phyloP scores from a whole-genome alignment of 805 yeast species.

The Candida palmyrensis region DNA sequence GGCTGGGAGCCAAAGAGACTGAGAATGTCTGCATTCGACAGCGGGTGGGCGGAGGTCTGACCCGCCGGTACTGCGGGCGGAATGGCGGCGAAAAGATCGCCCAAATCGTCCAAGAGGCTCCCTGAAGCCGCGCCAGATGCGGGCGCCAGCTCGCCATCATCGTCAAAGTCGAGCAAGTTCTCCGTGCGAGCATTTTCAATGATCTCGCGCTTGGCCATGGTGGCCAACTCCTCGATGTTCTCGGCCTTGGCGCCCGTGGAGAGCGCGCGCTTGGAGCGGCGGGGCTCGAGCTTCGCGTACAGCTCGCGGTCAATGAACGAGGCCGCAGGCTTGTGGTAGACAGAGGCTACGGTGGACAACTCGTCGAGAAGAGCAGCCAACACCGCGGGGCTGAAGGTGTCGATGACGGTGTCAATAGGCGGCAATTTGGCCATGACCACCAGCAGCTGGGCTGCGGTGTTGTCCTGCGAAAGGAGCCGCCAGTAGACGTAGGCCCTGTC shows the following conservation, averaged over 20 bases:
- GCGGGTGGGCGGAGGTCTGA: too few species aligned
- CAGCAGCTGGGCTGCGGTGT: slow-evolving; percentile 38
- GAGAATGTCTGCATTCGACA: slow-evolving; percentile 40
- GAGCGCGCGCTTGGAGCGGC: slow-evolving; percentile 9
- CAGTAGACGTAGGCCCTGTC: slow-evolving; percentile 78
- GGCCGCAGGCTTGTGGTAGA: slow-evolving; percentile 78
- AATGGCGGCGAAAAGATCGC: slow-evolving; percentile 54
- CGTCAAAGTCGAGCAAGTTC: slow-evolving; percentile 81
- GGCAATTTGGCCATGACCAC: slow-evolving; percentile 64
- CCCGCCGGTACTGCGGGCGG: too few species aligned
- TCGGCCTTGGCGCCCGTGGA: slow-evolving; percentile 20
- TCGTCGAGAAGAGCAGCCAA: slow-evolving; percentile 69
- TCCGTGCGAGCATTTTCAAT: slow-evolving; percentile 64
- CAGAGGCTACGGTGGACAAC: slow-evolving; percentile 80
- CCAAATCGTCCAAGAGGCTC: slow-evolving; percentile 61
- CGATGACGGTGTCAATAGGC: slow-evolving; percentile 65
- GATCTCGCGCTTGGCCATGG: slow-evolving; percentile 72
- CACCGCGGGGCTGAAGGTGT: slow-evolving; percentile 62
- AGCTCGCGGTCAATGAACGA: slow-evolving; percentile 46
- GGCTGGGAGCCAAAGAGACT: slow-evolving; percentile 31
- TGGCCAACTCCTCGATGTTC: slow-evolving; percentile 67
- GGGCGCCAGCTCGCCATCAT: slow-evolving; percentile 40
- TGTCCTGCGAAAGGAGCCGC: slow-evolving; percentile 58
- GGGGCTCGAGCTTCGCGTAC: slow-evolving; percentile 21
- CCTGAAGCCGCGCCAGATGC: slow-evolving; percentile 8